Base-by-base conservation (phyloP, 129 eudicot genomes). In the Flaveria brownii region DNA sequence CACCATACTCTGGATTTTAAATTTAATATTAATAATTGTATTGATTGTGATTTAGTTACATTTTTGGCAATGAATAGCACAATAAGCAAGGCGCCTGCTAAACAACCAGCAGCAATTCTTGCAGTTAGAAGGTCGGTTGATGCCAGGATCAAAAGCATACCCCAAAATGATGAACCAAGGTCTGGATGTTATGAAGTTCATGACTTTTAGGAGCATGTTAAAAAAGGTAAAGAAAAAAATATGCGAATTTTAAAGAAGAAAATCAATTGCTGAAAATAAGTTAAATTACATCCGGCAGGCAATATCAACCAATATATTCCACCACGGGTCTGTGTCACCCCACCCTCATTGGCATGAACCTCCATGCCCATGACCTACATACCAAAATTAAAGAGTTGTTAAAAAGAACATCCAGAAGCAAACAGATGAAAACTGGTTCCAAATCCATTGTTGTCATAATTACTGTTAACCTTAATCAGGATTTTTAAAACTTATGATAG, bases 101-200 rank as follows among this genome's bases (percentile, higher is more conserved):
- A 89, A 81, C 99, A 87, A 23, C 96, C 99, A 80, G 99, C 99
- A 83, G 99, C 99, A 74, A 95, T 91, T 77, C 86, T 86, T 69
- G 99, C 86, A 55, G 96, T 81, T 68, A 87, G 77, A 70, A 91
- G 85, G 72, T 89, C 73, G 54, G 96, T 89, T 6, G 99, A 95
- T 71, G 99, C 94, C 78, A 95, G 88, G 66, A 95, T 84, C 50
- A 95, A 87, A 84, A 77, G 82, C 99, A 95, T 91, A 54, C 99
- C 99, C 99, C 99, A 95, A 80, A 95, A 95, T 23, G 99, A 95
- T 78, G 99, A 95, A 77, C 99, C 99, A 74, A 95, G 97, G 84
- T 89, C 95, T 89, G 77, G 25, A 80, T 57, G 63, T 23, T 72
- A 57, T 45, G 57, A 64, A 36, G 1, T 6, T 66, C 8, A 9